These are phyloP conservation scores for Alternaria triticina DNA, from an alignment of 2,329 filamentous ascomycete species.

Conservation along the genomic window DNA sequence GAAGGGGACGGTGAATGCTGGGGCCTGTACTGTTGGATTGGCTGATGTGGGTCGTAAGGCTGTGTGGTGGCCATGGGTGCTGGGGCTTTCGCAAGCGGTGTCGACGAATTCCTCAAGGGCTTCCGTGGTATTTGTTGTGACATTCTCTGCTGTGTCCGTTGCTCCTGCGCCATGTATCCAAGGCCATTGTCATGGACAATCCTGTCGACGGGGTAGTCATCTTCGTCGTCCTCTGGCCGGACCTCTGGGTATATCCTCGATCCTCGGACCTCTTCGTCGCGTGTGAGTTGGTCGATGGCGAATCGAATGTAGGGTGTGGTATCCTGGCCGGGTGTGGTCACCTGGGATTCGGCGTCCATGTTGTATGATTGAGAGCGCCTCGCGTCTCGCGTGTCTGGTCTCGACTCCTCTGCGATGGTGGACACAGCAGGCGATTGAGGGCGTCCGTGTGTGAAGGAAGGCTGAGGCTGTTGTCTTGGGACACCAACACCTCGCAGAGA, in stretches of 20 bases:
- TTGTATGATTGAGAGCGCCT: constrained; percentile 26
- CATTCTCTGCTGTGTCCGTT: constrained; percentile 37
- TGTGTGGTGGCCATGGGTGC: constrained; percentile 7
- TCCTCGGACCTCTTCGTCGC: constrained; percentile 69
- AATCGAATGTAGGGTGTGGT: constrained; percentile 89
- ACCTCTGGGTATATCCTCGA: constrained; percentile 56
- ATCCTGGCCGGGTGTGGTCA: constrained; percentile 71
- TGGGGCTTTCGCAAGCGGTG: constrained; percentile 11
- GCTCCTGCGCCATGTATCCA: constrained; percentile 46
- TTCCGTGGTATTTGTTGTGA: constrained; percentile 33
- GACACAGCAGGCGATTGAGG: constrained; percentile 38
- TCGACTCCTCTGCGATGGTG: constrained; percentile 40
- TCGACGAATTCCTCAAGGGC: constrained; percentile 18
- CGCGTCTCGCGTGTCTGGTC: constrained; percentile 34
- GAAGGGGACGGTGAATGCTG: constrained; percentile 18
- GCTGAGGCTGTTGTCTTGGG: constrained; percentile 34
- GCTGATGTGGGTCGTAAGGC: constrained; percentile 4
- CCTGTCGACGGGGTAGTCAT: constrained; percentile 59
- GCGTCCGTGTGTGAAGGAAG: constrained; percentile 21
- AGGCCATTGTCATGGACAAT: constrained; percentile 52
- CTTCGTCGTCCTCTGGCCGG: constrained; percentile 27
- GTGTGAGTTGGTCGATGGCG: constrained; percentile 84
- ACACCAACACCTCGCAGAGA: constrained; percentile 43
- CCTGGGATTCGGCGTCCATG: constrained; percentile 44
- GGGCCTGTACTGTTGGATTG: constrained; percentile 1